Evolutionary conservation across 768 basidiomycete species (phyloP).

Genomic region (Amanita jacksonii): DNA sequence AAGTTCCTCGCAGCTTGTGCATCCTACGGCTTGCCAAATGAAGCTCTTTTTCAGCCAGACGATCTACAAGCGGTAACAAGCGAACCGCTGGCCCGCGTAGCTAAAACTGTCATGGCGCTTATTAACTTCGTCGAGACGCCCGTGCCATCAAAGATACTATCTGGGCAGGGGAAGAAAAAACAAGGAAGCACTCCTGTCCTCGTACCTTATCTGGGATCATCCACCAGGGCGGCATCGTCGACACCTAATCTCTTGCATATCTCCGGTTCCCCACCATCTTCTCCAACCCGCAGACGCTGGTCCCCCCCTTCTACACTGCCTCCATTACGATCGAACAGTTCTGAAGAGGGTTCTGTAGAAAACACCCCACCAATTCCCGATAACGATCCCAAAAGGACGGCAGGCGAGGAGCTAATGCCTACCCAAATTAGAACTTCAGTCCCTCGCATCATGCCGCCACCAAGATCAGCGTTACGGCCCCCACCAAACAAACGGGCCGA

Average conservation of each 20-base stretch:
- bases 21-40: slow-evolving; percentile 49
- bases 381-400: slow-evolving; percentile 13
- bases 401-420: slow-evolving; percentile 12
- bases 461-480: slow-evolving; percentile 46
- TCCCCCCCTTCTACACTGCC: slow-evolving; percentile 42
- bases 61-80: slow-evolving; percentile 54
- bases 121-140: slow-evolving; percentile 53
- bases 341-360: slow-evolving; percentile 26
- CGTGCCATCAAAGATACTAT: slow-evolving; percentile 33
- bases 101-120: slow-evolving; percentile 61
- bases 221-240: slow-evolving; percentile 43
- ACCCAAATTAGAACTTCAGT: slow-evolving; percentile 26
- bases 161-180: slow-evolving; percentile 29
- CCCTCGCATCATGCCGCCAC: slow-evolving; percentile 28
- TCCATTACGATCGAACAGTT: slow-evolving; percentile 46
- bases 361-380: background rate
- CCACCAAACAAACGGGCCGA: slow-evolving; percentile 21
- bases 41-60: slow-evolving; percentile 59
- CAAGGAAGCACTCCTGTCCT: slow-evolving; percentile 10
- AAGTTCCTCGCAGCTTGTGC: slow-evolving; percentile 73
- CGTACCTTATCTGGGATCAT: slow-evolving; percentile 25
- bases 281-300: slow-evolving; percentile 35
- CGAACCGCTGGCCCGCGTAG: slow-evolving; percentile 63
- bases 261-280: slow-evolving; percentile 28
- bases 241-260: slow-evolving; percentile 45